Evolutionary conservation across 768 basidiomycete genomes (phyloP).

Genomic region (Infundibulicybe gibba): DNA sequence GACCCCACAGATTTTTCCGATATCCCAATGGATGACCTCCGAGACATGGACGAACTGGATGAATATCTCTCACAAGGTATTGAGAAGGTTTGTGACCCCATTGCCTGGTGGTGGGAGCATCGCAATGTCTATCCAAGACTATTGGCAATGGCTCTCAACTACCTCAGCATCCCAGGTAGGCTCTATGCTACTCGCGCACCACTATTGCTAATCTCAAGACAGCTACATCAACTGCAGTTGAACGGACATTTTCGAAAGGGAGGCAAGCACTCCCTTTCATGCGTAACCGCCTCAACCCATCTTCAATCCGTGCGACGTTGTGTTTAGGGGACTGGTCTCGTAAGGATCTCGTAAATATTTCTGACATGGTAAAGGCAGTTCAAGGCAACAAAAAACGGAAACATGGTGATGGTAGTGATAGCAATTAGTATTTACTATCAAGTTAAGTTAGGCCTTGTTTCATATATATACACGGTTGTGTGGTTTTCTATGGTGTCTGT

Average conservation of each 20-base stretch:
- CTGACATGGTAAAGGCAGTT: too few species aligned
- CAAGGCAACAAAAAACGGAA: too few species aligned
- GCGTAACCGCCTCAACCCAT: slow-evolving; percentile 13
- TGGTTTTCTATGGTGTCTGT: too few species aligned
- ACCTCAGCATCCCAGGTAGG: slow-evolving; percentile 19
- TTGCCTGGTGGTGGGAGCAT: slow-evolving; percentile 17
- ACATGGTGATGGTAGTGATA: too few species aligned
- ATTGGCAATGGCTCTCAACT: too few species aligned
- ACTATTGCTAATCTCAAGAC: not conserved
- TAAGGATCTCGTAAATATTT: too few species aligned
- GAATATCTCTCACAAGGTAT: slow-evolving; percentile 15
- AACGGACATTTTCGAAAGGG: slow-evolving; percentile 19
- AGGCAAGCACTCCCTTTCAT: slow-evolving; percentile 15
- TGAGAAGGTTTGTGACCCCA: slow-evolving; percentile 11
- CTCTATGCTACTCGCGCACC: not conserved
- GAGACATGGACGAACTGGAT: slow-evolving; percentile 16
- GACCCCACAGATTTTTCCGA: too few species aligned
- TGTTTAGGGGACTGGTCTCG: slow-evolving; percentile 18
- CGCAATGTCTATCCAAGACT: slow-evolving; percentile 12
- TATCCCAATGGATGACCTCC: too few species aligned
- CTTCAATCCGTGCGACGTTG: slow-evolving; percentile 13
- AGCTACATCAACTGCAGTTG: slow-evolving; percentile 20
- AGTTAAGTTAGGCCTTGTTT: too few species aligned
- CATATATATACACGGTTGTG: too few species aligned
- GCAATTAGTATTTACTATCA: too few species aligned